Base-by-base conservation (phyloP, 495 filamentous ascomycete genomes). In the Penicillium bialowiezense region DNA sequence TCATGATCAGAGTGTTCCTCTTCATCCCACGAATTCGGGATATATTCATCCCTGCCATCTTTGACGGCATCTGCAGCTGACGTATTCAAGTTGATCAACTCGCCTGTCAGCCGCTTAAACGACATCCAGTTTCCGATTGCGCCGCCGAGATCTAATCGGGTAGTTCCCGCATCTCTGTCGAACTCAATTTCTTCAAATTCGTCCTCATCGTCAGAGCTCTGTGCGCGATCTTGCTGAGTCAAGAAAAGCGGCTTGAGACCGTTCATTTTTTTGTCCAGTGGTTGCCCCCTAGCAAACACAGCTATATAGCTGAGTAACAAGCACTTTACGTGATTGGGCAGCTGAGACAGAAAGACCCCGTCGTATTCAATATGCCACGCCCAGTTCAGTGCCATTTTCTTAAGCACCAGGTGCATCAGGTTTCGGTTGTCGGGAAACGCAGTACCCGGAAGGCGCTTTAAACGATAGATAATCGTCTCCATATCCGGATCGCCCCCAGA, bases 381-480 rank as follows among this genome's bases (percentile, higher is more conserved):
- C 88, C 87, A 95, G 42, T 88, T 77, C n/a, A 60, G 53, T 2
- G 81, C 86, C 59, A 93, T 79, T 6, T 62, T 64, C 50, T 79
- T 79, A 19, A 93, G 64, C 15, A 78, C 52, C 5, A 68, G 65
- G 59, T 87, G 81, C 18, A 82, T 56, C 5, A 92, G 68, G 48
- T 79, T 82, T 14, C 66, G 65, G 41, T 63, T 58, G 2, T 39
- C 56, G 1, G 80, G 81, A 18, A 76, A 68, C 4, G 52, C 34
- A 4, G 62, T 43, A 12, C 74, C 76, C 0, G 79, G 79, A 0
- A 83, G 60, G 33, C 70, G 64, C 9, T 70, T 56, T 6, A 77
- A 54, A 6, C 69, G 60, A 56, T 68, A 56, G 7, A 71, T 59
- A 5, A 58, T 48, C 26, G 46, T 42, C 17, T 56, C 43, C 19